Percentiles rank a stretch among this genome's conserved stretches.
Conservation (phyloP, 2,329 filamentous ascomycete genomes). For the Fusarium sp. region DNA sequence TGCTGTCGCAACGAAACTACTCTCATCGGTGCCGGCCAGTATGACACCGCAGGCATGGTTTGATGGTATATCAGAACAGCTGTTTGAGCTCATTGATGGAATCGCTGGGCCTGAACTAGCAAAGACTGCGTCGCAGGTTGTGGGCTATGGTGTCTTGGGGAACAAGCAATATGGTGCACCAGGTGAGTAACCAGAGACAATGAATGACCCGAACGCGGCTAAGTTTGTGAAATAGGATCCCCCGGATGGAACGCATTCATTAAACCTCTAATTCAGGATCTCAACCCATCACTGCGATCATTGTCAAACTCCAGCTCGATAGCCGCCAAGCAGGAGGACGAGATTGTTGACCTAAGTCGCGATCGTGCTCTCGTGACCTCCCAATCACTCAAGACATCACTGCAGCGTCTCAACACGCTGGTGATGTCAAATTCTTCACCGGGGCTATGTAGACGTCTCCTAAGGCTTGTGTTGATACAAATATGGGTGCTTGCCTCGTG, state of each 20-base stretch:
- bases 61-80: slow-evolving; percentile 69
- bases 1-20: slow-evolving; percentile 70
- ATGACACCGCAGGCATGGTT: slow-evolving; percentile 72
- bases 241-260: slow-evolving; percentile 74
- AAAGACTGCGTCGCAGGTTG: slow-evolving; percentile 55
- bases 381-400: slow-evolving; percentile 61
- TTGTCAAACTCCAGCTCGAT: slow-evolving; percentile 1
- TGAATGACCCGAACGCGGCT: not conserved
- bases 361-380: slow-evolving; percentile 61
- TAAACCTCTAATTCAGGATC: slow-evolving; percentile 65
- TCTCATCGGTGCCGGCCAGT: slow-evolving; percentile 70
- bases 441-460: slow-evolving; percentile 71
- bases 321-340: slow-evolving; percentile 47
- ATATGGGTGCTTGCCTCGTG: slow-evolving; percentile 74
- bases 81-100: slow-evolving; percentile 73
- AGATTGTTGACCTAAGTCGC: slow-evolving; percentile 61
- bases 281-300: slow-evolving; percentile 60
- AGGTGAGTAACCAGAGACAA: slow-evolving; percentile 53
- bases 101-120: slow-evolving; percentile 53
- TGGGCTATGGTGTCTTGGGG: slow-evolving; percentile 73
- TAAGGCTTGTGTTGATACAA: slow-evolving; percentile 69
- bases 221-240: slow-evolving; percentile 55
- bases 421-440: slow-evolving; percentile 75
- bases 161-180: slow-evolving; percentile 74
- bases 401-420: slow-evolving; percentile 69